These are phyloP conservation scores for Hygrophoropsis aurantiaca DNA, from an alignment of 768 basidiomycete species.

Conservation along the genomic window DNA sequence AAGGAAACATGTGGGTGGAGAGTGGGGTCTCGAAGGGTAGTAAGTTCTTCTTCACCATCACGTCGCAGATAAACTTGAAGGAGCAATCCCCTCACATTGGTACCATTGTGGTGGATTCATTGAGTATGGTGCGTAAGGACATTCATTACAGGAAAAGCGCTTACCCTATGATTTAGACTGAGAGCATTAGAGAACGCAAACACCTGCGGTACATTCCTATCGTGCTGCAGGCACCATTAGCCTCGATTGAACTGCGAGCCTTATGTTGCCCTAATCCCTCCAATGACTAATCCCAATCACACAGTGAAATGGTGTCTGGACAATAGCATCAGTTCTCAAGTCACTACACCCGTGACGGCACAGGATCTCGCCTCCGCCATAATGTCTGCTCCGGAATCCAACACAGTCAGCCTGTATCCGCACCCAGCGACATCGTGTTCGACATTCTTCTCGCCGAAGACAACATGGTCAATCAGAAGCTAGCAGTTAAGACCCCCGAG, in stretches of 20 bases:
- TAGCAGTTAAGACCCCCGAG: conserved; percentile 95
- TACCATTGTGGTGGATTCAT: conserved; percentile 92
- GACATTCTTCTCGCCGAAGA: conserved; percentile 97
- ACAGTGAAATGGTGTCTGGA: conserved; percentile 97
- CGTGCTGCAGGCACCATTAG: conserved; percentile 79
- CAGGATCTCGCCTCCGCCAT: conserved; percentile 92
- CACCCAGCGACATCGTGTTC: conserved; percentile 82
- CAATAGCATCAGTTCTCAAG: conserved; percentile 93
- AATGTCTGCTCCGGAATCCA: conserved; percentile 91
- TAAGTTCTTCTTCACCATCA: conserved; percentile 96
- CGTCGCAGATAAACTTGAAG: conserved; percentile 77
- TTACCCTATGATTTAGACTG: conserved; percentile 57
- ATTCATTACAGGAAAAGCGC: background rate
- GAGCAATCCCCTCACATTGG: conserved; percentile 86
- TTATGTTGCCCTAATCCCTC: conserved; percentile 1
- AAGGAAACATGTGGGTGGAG: conserved; percentile 99
- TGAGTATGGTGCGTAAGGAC: conserved; percentile 65
- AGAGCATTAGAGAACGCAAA: conserved; percentile 87
- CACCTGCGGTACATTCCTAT: conserved; percentile 96
- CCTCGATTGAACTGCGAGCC: conserved; percentile 71
- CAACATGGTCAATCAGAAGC: conserved; percentile 92
- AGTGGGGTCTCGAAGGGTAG: conserved; percentile 90
- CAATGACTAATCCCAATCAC: background rate
- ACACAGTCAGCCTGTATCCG: conserved; percentile 85
- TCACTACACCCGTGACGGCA: conserved; percentile 85